A percentile compares a stretch with the other conserved stretches of the same genome.
Conservation (phyloP, 2,329 filamentous ascomycete species). For the Pseudogymnoascus sp. region DNA sequence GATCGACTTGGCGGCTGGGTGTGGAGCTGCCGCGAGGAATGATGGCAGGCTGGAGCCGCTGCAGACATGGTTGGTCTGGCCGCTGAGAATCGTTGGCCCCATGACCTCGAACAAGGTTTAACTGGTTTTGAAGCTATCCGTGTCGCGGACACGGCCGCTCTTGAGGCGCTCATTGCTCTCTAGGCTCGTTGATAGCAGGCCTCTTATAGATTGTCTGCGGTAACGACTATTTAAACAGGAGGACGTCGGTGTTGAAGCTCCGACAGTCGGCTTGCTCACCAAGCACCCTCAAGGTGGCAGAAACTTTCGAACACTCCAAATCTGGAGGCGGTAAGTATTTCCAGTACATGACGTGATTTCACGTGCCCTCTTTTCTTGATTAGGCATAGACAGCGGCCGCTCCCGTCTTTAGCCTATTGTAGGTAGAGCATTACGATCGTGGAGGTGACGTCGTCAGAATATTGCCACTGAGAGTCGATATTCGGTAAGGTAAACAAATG, state of each 20-base stretch:
- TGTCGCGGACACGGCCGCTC: constrained; percentile 17
- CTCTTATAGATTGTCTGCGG: not conserved
- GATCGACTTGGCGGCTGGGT: constrained; percentile 16
- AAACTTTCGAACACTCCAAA: not conserved
- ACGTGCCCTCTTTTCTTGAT: not conserved
- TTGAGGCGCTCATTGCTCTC: constrained; percentile 20
- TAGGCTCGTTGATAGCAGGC: not conserved
- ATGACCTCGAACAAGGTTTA: constrained; percentile 13
- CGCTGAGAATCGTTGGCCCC: constrained; percentile 16
- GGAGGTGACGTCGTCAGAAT: not conserved
- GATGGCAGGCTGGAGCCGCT: constrained; percentile 11
- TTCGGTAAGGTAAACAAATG: not conserved
- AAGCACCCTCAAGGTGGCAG: constrained; percentile 5
- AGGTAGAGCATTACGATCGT: not conserved
- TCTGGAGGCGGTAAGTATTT: not conserved
- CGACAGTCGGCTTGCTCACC: not conserved
- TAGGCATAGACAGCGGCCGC: not conserved
- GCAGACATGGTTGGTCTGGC: constrained; percentile 10
- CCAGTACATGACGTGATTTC: not conserved
- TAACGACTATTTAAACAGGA: not conserved
- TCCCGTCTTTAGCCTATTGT: not conserved
- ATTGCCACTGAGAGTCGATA: not conserved
- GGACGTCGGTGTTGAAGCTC: constrained; percentile 6
- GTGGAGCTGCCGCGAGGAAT: constrained; percentile 19
- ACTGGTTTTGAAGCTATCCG: constrained; percentile 16